Evolutionary conservation across 345 rosid genomes (phyloP).

Genomic region (Litchi chinensis): DNA sequence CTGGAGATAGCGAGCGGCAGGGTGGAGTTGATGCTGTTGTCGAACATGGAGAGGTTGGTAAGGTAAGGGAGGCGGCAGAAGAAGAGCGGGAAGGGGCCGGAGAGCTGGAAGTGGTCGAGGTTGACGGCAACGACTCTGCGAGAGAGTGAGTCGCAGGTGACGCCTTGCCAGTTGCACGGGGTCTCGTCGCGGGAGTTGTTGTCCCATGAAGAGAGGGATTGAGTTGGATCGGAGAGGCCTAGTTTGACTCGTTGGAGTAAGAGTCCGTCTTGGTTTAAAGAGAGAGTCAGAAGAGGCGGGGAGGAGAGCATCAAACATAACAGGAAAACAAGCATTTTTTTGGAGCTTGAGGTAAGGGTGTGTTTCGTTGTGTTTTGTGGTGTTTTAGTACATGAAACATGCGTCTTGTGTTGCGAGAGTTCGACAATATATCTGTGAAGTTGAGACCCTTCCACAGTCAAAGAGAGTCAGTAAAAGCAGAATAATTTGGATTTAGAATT

Average conservation of each 20-base stretch:
- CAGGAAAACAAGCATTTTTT: slow-evolving; percentile 41
- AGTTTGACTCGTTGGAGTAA: slow-evolving; percentile 63
- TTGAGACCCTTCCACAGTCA: background rate
- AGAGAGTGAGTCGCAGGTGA: slow-evolving; percentile 52
- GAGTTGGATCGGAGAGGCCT: slow-evolving; percentile 60
- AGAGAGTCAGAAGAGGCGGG: slow-evolving; percentile 13
- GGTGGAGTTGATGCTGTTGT: slow-evolving; percentile 67
- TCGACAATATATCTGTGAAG: background rate
- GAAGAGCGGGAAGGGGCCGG: slow-evolving; percentile 75
- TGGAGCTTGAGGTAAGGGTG: background rate
- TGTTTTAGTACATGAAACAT: background rate
- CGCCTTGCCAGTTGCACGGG: slow-evolving; percentile 76
- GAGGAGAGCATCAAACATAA: slow-evolving; percentile 32
- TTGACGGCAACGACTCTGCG: slow-evolving; percentile 52
- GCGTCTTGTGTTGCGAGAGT: background rate
- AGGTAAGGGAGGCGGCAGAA: slow-evolving; percentile 75
- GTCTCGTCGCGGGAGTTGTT: slow-evolving; percentile 51
- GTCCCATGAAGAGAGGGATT: slow-evolving; percentile 64
- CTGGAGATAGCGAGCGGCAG: slow-evolving; percentile 49
- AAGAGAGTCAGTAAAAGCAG: background rate
- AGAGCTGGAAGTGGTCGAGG: slow-evolving; percentile 52
- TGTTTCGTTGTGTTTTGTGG: too few relatives aligned
- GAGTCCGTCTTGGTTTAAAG: slow-evolving; percentile 75
- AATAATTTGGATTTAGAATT: too few relatives aligned
- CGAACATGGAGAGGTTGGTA: slow-evolving; percentile 38